phyloP scores from a whole-genome alignment of 805 yeast species.

The Komagataella ulmi region DNA sequence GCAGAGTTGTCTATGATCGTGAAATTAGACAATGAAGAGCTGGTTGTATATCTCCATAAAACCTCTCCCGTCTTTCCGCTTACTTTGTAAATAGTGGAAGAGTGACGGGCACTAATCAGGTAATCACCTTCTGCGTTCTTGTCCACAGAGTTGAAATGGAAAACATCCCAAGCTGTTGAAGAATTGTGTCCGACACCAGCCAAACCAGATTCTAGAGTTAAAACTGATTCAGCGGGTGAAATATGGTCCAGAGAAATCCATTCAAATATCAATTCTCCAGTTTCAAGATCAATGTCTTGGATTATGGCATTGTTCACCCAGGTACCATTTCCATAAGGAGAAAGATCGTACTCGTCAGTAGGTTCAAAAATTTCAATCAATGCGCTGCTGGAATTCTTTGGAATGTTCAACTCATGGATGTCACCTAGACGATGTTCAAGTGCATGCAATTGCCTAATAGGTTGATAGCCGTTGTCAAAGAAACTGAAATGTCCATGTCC shows the following conservation, averaged over 20 bases:
- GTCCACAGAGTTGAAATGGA: constrained; percentile 25
- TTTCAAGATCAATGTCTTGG: constrained; percentile 22
- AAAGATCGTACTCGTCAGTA: constrained; percentile 13
- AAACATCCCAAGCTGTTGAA: constrained; percentile 24
- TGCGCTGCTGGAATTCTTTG: constrained; percentile 15
- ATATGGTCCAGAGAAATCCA: constrained; percentile 21
- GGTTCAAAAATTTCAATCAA: constrained; percentile 21
- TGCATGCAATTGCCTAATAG: constrained; percentile 19
- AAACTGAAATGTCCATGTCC: constrained; percentile 20
- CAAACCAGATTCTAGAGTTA: constrained; percentile 16
- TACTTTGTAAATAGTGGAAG: constrained; percentile 20
- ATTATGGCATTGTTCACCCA: constrained; percentile 22
- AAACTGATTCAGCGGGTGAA: constrained; percentile 18
- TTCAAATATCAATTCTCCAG: constrained; percentile 22
- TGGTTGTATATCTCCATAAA: constrained; percentile 13
- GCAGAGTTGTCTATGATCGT: constrained; percentile 3
- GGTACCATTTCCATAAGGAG: constrained; percentile 15
- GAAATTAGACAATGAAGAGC: constrained; percentile 13
- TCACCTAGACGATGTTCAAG: constrained; percentile 20
- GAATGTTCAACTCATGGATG: constrained; percentile 23
- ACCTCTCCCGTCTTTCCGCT: constrained; percentile 22
- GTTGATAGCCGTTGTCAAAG: constrained; percentile 16
- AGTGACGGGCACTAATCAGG: constrained; percentile 21
- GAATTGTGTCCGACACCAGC: constrained; percentile 21
- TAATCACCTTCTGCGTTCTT: constrained; percentile 21